These are phyloP conservation scores for Zymoseptoria crescenta DNA, from an alignment of 2,329 filamentous ascomycete genomes.

Conservation along the genomic window DNA sequence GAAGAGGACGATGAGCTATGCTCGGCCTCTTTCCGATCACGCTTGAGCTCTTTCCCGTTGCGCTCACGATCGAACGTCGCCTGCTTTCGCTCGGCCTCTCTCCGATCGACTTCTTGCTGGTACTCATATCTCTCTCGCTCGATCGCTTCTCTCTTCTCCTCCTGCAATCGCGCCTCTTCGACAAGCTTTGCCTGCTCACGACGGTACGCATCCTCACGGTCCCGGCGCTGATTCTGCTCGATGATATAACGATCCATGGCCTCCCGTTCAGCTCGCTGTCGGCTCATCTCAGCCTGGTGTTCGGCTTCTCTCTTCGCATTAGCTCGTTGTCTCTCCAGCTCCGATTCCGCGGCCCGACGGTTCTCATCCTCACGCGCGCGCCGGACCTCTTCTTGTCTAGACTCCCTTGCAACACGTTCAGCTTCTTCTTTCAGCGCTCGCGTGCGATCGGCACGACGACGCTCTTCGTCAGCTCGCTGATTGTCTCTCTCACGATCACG, in stretches of 20 bases:
- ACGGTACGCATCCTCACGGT: constrained; percentile 26
- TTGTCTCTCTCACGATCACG: constrained; percentile 31
- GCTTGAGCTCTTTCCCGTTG: neutral
- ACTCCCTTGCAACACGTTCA: constrained; percentile 21
- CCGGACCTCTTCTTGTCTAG: constrained; percentile 21
- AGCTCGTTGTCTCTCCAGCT: constrained; percentile 10
- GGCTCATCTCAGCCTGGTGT: constrained; percentile 10
- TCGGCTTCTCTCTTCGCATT: constrained; percentile 15
- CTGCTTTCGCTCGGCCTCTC: constrained; percentile 3
- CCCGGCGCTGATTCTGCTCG: constrained; percentile 15
- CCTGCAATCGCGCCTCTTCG: constrained; percentile 15
- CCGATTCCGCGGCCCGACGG: constrained; percentile 12
- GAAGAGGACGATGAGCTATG: constrained; percentile 11
- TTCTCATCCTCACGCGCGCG: constrained; percentile 23
- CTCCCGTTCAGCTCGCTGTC: constrained; percentile 3
- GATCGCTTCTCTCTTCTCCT: constrained; percentile 10
- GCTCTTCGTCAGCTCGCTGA: constrained; percentile 19
- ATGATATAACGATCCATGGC: neutral
- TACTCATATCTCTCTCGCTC: neutral
- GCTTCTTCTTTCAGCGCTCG: constrained; percentile 30
- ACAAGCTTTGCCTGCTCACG: constrained; percentile 16
- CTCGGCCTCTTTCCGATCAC: neutral
- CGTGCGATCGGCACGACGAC: constrained; percentile 26
- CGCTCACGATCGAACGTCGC: neutral
- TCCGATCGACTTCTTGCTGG: constrained; percentile 10